Conservation (phyloP, 2,329 filamentous ascomycete genomes). For the Penicillium sp. region DNA sequence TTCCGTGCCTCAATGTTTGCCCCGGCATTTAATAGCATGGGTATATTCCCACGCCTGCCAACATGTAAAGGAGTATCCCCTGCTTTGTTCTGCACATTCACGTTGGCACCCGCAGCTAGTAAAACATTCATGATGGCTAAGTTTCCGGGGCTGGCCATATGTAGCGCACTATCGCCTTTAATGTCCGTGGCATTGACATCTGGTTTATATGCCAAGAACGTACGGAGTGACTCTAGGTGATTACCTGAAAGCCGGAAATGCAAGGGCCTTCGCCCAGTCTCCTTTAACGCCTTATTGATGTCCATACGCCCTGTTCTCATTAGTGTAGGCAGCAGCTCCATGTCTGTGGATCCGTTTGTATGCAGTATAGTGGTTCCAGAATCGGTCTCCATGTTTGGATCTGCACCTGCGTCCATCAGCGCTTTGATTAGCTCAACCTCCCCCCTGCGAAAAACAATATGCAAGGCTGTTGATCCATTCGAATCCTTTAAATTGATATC, state of each 20-base stretch:
- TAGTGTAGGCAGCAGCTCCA: neutral
- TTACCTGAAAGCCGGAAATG: neutral
- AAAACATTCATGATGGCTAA: neutral
- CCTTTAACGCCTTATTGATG: neutral
- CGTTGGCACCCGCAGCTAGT: neutral
- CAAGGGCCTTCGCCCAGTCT: neutral
- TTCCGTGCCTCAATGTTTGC: neutral
- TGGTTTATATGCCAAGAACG: neutral
- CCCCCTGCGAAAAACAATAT: neutral
- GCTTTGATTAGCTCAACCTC: neutral
- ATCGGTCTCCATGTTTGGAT: constrained; percentile 4
- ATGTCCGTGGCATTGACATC: neutral
- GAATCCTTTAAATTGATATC: constrained; percentile 1
- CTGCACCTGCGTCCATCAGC: constrained; percentile 8
- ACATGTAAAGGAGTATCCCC: constrained; percentile 3
- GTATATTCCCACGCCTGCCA: neutral
- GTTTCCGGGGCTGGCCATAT: neutral
- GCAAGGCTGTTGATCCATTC: constrained; percentile 7
- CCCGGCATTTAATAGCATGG: neutral
- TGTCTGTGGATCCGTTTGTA: neutral
- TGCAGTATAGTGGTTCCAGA: neutral
- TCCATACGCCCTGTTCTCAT: neutral
- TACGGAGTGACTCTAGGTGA: neutral
- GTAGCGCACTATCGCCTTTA: neutral
- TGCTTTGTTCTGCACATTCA: neutral